A percentile compares a stretch with the other conserved stretches of the same genome.
Conservation (phyloP, 2,329 filamentous ascomycete species). For the Venturia aucupariae region DNA sequence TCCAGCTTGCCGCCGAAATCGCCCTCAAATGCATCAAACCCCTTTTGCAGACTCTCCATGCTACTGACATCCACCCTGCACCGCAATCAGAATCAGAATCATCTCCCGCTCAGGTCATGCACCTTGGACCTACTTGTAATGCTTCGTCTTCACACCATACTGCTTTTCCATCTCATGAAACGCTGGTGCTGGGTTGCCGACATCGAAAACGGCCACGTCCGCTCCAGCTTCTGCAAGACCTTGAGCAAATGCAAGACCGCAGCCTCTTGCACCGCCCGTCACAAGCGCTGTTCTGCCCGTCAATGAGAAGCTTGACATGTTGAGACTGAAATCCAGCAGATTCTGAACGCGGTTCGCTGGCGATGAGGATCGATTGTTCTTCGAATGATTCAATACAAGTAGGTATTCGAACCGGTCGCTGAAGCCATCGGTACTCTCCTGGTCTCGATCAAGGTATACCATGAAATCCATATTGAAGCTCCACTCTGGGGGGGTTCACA, state of each 20-base stretch:
- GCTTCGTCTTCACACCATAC: conserved; percentile 16
- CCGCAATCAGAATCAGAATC: neutral
- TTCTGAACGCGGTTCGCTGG: neutral
- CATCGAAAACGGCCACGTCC: conserved; percentile 82
- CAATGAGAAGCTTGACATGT: conserved; percentile 59
- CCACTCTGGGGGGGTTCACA: neutral
- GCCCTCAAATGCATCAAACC: conserved; percentile 26
- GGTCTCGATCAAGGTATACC: neutral
- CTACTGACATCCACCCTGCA: conserved; percentile 62
- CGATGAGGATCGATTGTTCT: neutral
- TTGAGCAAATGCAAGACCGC: conserved; percentile 89
- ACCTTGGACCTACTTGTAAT: conserved; percentile 17
- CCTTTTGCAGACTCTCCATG: conserved; percentile 43
- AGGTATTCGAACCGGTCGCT: neutral
- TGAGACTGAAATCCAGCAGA: neutral
- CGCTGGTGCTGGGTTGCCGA: conserved; percentile 60
- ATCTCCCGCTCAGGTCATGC: neutral
- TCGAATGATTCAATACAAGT: neutral
- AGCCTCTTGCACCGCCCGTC: conserved; percentile 79
- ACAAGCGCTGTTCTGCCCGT: conserved; percentile 76
- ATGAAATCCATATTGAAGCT: neutral
- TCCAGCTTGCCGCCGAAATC: conserved; percentile 36
- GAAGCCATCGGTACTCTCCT: neutral
- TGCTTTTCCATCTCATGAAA: conserved; percentile 7
- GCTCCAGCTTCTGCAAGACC: conserved; percentile 81